Conservation (phyloP, 768 basidiomycete genomes). For the Phlegmacium glaucopus region DNA sequence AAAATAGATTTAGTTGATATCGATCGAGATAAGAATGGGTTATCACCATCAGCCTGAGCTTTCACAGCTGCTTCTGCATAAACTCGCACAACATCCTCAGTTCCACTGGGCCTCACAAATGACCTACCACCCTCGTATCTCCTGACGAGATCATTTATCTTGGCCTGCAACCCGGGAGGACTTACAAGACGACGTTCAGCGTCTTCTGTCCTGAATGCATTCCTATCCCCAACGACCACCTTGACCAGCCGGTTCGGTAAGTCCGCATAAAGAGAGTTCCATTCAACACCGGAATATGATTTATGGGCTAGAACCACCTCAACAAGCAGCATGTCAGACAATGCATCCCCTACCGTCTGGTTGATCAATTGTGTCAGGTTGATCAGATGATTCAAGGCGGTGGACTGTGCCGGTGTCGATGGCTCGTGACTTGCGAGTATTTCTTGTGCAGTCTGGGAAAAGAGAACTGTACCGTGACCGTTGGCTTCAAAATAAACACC, state of each 20-base stretch:
- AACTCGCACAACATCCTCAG: slow-evolving; percentile 96
- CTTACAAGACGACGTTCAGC: slow-evolving; percentile 86
- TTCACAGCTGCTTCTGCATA: slow-evolving; percentile 87
- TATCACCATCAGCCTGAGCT: slow-evolving; percentile 80
- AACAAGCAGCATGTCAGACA: slow-evolving; percentile 94
- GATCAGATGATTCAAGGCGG: slow-evolving; percentile 71
- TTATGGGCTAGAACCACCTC: slow-evolving; percentile 89
- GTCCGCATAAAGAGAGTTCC: slow-evolving; percentile 93
- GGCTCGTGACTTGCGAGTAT: slow-evolving; percentile 63
- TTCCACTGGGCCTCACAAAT: slow-evolving; percentile 96
- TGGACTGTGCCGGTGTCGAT: slow-evolving; percentile 77
- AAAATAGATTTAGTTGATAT: background rate
- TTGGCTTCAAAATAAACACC: slow-evolving; percentile 99
- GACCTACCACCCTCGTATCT: slow-evolving; percentile 82
- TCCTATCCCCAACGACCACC: slow-evolving; percentile 80
- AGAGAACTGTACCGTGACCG: slow-evolving; percentile 96
- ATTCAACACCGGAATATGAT: slow-evolving; percentile 77
- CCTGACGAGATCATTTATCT: slow-evolving; percentile 76
- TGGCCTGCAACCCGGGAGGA: slow-evolving; percentile 76
- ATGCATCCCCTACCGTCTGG: slow-evolving; percentile 96
- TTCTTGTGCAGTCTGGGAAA: slow-evolving; percentile 73
- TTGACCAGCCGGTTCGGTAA: slow-evolving; percentile 94
- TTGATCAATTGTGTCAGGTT: slow-evolving; percentile 87
- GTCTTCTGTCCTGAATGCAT: slow-evolving; percentile 85
- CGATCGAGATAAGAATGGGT: background rate